These are phyloP conservation scores for Petunia hybrid DNA, from an alignment of 305 asterid species.

Conservation along the genomic window DNA sequence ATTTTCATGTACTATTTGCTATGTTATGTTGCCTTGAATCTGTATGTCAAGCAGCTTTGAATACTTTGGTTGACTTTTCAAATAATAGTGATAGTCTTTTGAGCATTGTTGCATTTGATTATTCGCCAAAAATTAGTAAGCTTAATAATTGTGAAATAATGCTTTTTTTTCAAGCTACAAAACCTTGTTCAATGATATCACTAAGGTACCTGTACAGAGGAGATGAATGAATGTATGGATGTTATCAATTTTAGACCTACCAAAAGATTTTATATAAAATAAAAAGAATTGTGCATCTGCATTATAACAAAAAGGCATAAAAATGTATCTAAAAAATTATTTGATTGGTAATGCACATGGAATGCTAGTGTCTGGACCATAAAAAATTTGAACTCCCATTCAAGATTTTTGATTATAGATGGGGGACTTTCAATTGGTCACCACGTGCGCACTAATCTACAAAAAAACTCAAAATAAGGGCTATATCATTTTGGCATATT, in stretches of 20 bases:
- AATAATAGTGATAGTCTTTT: not conserved
- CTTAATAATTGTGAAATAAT: not conserved
- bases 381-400: conserved; percentile 20
- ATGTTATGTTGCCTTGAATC: no score
- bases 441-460: conserved; percentile 19
- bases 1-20: no score
- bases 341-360: conserved; percentile 29
- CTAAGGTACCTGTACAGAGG: not conserved
- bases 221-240: not conserved
- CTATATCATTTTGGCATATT: conserved; percentile 12
- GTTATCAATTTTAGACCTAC: not conserved
- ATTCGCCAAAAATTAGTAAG: not conserved
- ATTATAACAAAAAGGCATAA: not conserved
- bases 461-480: not conserved
- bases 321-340: conserved; percentile 14
- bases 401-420: not conserved
- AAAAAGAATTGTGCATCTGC: not conserved
- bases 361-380: conserved; percentile 30
- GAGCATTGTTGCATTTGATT: not conserved
- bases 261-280: not conserved
- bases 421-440: not conserved
- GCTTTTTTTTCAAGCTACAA: not conserved
- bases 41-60: no score
- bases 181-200: conserved; percentile 14
- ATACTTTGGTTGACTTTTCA: not conserved